phyloP scores from a whole-genome alignment of 805 yeast genomes.

The Pichia cabralensis region DNA sequence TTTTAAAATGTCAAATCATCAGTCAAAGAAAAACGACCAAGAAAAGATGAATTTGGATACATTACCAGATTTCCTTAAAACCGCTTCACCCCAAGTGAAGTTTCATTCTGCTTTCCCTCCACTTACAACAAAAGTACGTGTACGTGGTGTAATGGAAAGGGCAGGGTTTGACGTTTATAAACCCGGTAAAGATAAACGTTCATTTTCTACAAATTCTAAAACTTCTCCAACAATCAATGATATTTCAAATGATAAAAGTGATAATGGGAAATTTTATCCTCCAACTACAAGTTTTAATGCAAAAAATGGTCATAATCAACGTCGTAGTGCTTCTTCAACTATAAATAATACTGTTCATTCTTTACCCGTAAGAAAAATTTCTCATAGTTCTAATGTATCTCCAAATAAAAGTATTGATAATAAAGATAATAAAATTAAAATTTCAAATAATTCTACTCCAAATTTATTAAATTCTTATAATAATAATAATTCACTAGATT shows the following conservation, averaged over 20 bases:
- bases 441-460: slow-evolving; percentile 11
- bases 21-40: no score
- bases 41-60: slow-evolving; percentile 18
- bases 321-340: no score
- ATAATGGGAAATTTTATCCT: slow-evolving; percentile 1
- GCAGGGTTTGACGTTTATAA: slow-evolving; percentile 67
- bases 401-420: not conserved
- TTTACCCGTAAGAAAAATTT: not conserved
- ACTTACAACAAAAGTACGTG: slow-evolving; percentile 48
- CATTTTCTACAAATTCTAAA: not conserved
- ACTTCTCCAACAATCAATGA: slow-evolving; percentile 2
- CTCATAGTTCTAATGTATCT: not conserved
- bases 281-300: slow-evolving; percentile 2
- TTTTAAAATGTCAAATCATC: not conserved
- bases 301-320: no score
- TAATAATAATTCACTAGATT: not conserved
- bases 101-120: slow-evolving; percentile 60
- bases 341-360: no score
- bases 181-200: slow-evolving; percentile 15
- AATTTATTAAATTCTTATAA: slow-evolving; percentile 2
- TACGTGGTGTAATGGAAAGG: slow-evolving; percentile 65
- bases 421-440: not conserved
- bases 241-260: not conserved
- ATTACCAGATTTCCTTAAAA: slow-evolving; percentile 25
- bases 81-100: slow-evolving; percentile 23